Percentiles rank a stretch among this genome's conserved stretches.
Evolutionary conservation across 2,329 filamentous ascomycete species (phyloP).

Genomic region (Curvularia hawaiiensis): DNA sequence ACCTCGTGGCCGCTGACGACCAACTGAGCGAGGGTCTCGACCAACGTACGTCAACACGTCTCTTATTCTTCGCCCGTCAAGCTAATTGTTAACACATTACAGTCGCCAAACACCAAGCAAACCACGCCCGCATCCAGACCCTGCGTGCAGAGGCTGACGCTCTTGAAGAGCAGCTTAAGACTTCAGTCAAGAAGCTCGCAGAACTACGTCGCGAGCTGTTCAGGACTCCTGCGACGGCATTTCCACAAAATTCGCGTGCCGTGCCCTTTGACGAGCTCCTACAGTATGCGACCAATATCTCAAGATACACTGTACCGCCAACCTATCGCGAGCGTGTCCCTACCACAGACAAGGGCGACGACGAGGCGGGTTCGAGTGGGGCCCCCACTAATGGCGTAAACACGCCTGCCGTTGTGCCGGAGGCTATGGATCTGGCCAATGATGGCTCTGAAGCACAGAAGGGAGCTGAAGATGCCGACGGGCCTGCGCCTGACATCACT

Average conservation of each 20-base stretch:
- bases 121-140: constrained; percentile 69
- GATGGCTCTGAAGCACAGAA: constrained; percentile 26
- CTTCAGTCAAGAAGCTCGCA: constrained; percentile 71
- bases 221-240: constrained; percentile 47
- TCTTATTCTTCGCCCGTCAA: background rate
- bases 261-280: constrained; percentile 76
- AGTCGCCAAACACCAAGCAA: constrained; percentile 78
- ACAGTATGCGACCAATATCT: constrained; percentile 78
- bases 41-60: constrained; percentile 57
- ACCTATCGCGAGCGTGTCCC: constrained; percentile 50
- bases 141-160: constrained; percentile 69
- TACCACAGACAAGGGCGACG: constrained; percentile 26
- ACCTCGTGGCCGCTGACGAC: constrained; percentile 72
- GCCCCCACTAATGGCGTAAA: constrained; percentile 37
- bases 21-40: constrained; percentile 70
- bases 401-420: constrained; percentile 37
- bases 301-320: constrained; percentile 77
- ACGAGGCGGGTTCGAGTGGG: constrained; percentile 29
- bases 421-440: constrained; percentile 27
- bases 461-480: constrained; percentile 18
- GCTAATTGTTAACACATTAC: constrained; percentile 19
- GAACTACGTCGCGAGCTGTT: constrained; percentile 75
- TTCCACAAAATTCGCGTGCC: constrained; percentile 50
- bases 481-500: constrained; percentile 29
- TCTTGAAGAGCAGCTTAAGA: constrained; percentile 74